phyloP scores from a whole-genome alignment of 163 green algal species.

The Coccomyxa subellipsoidea region DNA sequence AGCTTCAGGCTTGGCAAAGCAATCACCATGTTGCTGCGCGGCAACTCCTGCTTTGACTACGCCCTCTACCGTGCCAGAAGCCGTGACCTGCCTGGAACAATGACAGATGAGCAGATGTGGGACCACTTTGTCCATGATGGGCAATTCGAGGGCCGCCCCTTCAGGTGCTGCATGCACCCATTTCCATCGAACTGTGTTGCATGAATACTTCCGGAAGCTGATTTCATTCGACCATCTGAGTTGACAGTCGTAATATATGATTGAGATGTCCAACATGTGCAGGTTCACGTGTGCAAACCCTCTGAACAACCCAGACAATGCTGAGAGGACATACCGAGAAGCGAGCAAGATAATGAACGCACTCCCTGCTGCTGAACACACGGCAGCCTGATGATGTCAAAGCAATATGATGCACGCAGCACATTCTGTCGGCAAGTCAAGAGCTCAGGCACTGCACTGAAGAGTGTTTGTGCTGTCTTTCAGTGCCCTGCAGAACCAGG shows the following conservation, averaged over 20 bases:
- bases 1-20: not conserved
- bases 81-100: not conserved
- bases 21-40: not conserved
- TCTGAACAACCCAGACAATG: not conserved
- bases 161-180: slow-evolving; percentile 1
- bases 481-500: too few relatives aligned
- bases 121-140: slow-evolving; percentile 12
- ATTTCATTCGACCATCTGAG: too few relatives aligned
- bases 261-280: not conserved
- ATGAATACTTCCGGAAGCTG: not conserved
- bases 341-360: too few relatives aligned
- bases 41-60: slow-evolving; percentile 21
- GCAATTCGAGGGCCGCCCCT: slow-evolving; percentile 20
- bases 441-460: too few relatives aligned
- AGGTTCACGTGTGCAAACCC: not conserved
- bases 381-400: too few relatives aligned
- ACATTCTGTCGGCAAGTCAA: too few relatives aligned
- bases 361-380: too few relatives aligned
- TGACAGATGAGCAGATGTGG: not conserved
- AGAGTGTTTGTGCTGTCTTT: too few relatives aligned
- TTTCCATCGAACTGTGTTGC: not conserved
- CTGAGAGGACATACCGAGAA: not conserved
- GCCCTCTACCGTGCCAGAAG: slow-evolving; percentile 1
- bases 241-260: not conserved
- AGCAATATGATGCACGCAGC: too few relatives aligned